phyloP scores from a whole-genome alignment of 345 rosid genomes.

The Corymbia maculata region DNA sequence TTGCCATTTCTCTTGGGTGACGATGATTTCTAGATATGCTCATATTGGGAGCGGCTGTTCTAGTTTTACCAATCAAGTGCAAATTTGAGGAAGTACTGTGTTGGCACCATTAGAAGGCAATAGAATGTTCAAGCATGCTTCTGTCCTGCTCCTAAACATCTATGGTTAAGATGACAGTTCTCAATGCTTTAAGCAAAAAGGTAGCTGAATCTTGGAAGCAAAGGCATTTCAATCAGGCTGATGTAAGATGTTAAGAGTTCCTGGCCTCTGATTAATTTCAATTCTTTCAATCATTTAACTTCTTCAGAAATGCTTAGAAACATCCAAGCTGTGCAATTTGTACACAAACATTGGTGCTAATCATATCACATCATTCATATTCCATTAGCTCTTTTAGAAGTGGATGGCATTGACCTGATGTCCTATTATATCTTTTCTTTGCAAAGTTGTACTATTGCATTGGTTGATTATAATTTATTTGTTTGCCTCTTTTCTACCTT shows the following conservation, averaged over 20 bases:
- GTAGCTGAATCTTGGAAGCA: background rate
- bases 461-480: background rate
- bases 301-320: background rate
- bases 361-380: background rate
- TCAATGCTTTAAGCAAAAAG: background rate
- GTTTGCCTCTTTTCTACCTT: background rate
- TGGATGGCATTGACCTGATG: background rate
- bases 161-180: background rate
- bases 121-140: background rate
- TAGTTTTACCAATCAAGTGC: background rate
- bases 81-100: background rate
- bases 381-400: background rate
- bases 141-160: background rate
- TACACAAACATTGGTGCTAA: background rate
- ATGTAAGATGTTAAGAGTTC: background rate
- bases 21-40: background rate
- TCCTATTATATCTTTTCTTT: background rate
- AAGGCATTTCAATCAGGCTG: background rate
- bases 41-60: background rate
- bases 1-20: background rate
- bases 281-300: background rate
- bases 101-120: background rate
- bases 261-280: background rate
- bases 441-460: background rate
- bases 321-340: background rate